Conservation (phyloP, 1,284 basidiomycete genomes). For the Trametes sp. region DNA sequence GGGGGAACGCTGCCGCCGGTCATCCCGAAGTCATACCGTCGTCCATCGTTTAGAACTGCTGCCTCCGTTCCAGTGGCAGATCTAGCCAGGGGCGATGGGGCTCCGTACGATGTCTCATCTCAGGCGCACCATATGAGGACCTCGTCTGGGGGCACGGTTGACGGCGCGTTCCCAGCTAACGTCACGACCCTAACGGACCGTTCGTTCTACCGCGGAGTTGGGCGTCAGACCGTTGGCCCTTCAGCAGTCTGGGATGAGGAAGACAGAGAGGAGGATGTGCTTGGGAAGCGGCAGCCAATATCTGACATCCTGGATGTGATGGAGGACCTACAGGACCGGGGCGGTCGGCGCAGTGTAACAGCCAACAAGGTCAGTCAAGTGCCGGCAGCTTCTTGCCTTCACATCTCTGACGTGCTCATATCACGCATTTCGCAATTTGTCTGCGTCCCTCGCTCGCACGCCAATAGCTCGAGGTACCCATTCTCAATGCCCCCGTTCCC, state of each 20-base stretch:
- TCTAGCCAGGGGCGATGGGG: not conserved
- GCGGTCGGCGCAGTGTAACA: not conserved
- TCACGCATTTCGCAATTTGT: too few relatives aligned
- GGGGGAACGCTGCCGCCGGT: conserved; percentile 21
- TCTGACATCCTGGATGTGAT: conserved; percentile 26
- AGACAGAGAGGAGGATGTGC: not conserved
- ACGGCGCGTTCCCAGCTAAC: not conserved
- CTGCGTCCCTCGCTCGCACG: too few relatives aligned
- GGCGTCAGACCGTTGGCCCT: not conserved
- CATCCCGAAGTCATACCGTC: conserved; percentile 17
- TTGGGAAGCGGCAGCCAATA: conserved; percentile 10
- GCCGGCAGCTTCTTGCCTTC: not conserved
- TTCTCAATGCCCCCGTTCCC: too few relatives aligned
- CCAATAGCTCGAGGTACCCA: conserved; percentile 1
- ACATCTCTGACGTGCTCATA: not conserved
- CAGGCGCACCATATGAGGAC: conserved; percentile 20
- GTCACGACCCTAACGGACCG: conserved; percentile 4
- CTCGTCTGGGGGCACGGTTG: conserved; percentile 14
- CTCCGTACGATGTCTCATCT: not conserved
- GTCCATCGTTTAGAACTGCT: conserved; percentile 20
- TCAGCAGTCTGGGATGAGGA: not conserved
- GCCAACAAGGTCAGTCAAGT: conserved; percentile 15
- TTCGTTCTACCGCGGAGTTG: not conserved
- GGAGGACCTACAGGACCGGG: conserved; percentile 7
- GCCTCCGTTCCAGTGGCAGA: conserved; percentile 3